These are phyloP conservation scores for Asterionellopsis glacialis DNA, from an alignment of 108 stramenopile genomes.

Conservation along the genomic window DNA sequence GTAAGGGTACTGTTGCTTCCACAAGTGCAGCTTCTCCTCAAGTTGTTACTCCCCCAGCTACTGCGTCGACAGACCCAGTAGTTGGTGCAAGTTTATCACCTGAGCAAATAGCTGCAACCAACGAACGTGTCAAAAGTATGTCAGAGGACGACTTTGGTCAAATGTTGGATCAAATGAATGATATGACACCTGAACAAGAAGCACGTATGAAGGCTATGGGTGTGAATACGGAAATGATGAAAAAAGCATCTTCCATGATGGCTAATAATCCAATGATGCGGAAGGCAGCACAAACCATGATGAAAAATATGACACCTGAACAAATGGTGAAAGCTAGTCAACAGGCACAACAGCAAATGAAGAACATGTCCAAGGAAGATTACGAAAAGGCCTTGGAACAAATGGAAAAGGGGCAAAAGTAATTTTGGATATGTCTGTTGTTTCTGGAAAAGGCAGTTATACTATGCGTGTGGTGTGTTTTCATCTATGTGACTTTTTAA, in stretches of 20 bases:
- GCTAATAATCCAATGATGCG: conserved; percentile 65
- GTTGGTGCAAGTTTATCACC: conserved; percentile 39
- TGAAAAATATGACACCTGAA: conserved; percentile 65
- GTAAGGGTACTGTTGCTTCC: conserved; percentile 14
- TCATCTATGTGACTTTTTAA: too few relatives aligned
- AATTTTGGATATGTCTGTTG: too few relatives aligned
- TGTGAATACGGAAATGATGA: conserved; percentile 61
- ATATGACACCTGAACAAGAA: conserved; percentile 62
- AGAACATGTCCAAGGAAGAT: conserved; percentile 48
- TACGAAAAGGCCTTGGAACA: conserved; percentile 28
- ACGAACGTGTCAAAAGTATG: conserved; percentile 60
- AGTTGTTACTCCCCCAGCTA: not conserved
- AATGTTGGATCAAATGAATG: conserved; percentile 56
- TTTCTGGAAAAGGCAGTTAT: too few relatives aligned
- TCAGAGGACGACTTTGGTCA: conserved; percentile 44
- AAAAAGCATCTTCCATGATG: conserved; percentile 56
- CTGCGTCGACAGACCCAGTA: conserved; percentile 9
- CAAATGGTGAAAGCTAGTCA: conserved; percentile 58
- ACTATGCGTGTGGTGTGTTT: too few relatives aligned
- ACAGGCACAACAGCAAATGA: conserved; percentile 67
- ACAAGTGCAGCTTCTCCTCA: conserved; percentile 9
- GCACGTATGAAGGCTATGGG: conserved; percentile 71
- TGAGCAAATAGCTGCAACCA: conserved; percentile 47
- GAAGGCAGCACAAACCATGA: conserved; percentile 57
- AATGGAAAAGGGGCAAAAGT: conserved; percentile 2